Evolutionary conservation across 2,329 filamentous ascomycete species (phyloP).

Genomic region (Penicillium digitatum): DNA sequence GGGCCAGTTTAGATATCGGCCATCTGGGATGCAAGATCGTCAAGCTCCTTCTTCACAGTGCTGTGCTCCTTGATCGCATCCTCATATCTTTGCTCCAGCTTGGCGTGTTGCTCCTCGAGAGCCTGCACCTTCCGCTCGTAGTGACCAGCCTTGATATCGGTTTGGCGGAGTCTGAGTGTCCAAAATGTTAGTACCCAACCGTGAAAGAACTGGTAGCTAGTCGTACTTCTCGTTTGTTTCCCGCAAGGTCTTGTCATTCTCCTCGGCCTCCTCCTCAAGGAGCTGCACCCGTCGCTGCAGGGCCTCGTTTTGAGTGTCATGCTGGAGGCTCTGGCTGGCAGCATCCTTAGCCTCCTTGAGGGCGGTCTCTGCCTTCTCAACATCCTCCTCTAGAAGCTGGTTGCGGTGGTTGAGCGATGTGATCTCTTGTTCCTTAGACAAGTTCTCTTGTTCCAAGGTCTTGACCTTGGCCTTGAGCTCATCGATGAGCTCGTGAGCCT

Average conservation of each 20-base stretch:
- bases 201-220: constrained; percentile 1
- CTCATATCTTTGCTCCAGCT: constrained; percentile 97
- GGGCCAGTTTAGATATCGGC: constrained; percentile 71
- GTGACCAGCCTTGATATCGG: constrained; percentile 98
- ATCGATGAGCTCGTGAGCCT: constrained; percentile 73
- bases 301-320: constrained; percentile 85
- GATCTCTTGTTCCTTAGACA: constrained; percentile 96
- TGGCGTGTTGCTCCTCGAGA: constrained; percentile 82
- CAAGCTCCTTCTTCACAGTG: constrained; percentile 79
- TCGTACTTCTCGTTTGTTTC: constrained; percentile 98
- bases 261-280: constrained; percentile 95
- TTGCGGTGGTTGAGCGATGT: constrained; percentile 96
- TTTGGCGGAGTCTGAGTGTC: constrained; percentile 80
- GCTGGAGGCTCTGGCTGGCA: constrained; percentile 74
- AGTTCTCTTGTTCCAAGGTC: constrained; percentile 86
- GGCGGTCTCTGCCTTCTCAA: constrained; percentile 83
- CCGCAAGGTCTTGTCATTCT: constrained; percentile 90
- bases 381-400: constrained; percentile 78
- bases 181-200: constrained; percentile 15
- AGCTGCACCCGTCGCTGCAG: constrained; percentile 89
- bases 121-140: constrained; percentile 99
- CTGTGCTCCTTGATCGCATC: constrained; percentile 91
- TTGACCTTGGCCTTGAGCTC: constrained; percentile 87
- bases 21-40: constrained; percentile 86
- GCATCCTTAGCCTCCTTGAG: constrained; percentile 85